A percentile compares a stretch with the other conserved stretches of the same genome.
Conservation (phyloP, 495 filamentous ascomycete species). For the Zalerion maritima region DNA sequence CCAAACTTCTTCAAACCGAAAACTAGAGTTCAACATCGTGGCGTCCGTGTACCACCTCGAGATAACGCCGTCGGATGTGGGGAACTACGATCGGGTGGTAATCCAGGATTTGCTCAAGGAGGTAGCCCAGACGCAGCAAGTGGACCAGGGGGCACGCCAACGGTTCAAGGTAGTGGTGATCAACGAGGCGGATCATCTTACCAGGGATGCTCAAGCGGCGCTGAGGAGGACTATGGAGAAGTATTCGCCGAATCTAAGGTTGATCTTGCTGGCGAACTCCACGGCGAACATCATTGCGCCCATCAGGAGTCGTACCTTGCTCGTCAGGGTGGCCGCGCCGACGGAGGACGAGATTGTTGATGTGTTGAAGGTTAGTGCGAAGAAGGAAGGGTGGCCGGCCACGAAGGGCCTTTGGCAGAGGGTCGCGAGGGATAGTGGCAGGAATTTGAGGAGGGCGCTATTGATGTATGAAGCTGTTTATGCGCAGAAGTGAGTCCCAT, state of each 20-base stretch:
- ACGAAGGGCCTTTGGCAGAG: slow-evolving; percentile 57
- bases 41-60: slow-evolving; percentile 92
- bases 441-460: slow-evolving; percentile 78
- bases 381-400: slow-evolving; percentile 60
- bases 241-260: slow-evolving; percentile 82
- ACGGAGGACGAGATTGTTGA: slow-evolving; percentile 68
- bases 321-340: slow-evolving; percentile 85
- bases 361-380: slow-evolving; percentile 59
- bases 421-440: slow-evolving; percentile 81
- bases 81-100: slow-evolving; percentile 87
- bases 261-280: slow-evolving; percentile 86
- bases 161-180: slow-evolving; percentile 97
- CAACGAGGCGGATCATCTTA: slow-evolving; percentile 96
- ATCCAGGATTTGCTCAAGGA: slow-evolving; percentile 93
- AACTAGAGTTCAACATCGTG: slow-evolving; percentile 97
- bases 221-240: slow-evolving; percentile 97
- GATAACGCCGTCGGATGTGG: slow-evolving; percentile 96
- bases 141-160: slow-evolving; percentile 76
- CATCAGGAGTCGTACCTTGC: slow-evolving; percentile 73
- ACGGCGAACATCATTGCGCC: slow-evolving; percentile 97
- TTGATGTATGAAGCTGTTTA: slow-evolving; percentile 95
- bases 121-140: slow-evolving; percentile 96
- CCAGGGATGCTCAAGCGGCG: slow-evolving; percentile 87
- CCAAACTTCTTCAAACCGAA: slow-evolving; percentile 87
- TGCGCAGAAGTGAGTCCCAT: slow-evolving; percentile 68